A percentile compares a stretch with the other conserved stretches of the same genome.
Evolutionary conservation across 805 yeast genomes (phyloP).

Genomic region (Ogataea siamensis): DNA sequence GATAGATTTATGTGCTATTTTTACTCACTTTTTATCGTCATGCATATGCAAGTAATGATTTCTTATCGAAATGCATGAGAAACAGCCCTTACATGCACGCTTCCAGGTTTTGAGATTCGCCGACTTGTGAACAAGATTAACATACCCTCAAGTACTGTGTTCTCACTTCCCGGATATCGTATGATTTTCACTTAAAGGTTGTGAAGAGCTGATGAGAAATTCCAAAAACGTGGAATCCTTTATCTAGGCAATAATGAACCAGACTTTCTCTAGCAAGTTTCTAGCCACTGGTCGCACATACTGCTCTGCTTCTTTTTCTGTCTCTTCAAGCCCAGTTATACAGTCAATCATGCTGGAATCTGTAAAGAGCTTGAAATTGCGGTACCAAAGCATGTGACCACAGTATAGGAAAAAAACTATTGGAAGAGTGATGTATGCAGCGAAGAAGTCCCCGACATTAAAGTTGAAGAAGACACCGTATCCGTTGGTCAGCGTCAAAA

Average conservation of each 20-base stretch:
- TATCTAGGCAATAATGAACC: conserved; percentile 47
- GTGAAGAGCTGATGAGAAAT: too few relatives aligned
- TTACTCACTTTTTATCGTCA: too few relatives aligned
- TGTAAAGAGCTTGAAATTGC: conserved; percentile 43
- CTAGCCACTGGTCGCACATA: conserved; percentile 31
- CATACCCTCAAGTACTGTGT: too few relatives aligned
- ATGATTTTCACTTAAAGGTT: too few relatives aligned
- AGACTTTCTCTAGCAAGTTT: conserved; percentile 44
- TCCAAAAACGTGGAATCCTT: too few relatives aligned
- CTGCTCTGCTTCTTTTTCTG: conserved; percentile 50
- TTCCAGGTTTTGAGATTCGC: too few relatives aligned
- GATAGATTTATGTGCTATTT: too few relatives aligned
- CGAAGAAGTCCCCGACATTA: conserved; percentile 58
- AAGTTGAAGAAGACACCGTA: conserved; percentile 55
- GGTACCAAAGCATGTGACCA: conserved; percentile 53
- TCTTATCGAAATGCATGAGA: too few relatives aligned
- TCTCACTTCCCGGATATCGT: too few relatives aligned
- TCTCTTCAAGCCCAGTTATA: conserved; percentile 56
- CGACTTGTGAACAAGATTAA: too few relatives aligned
- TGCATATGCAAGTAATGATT: too few relatives aligned
- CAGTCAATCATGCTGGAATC: conserved; percentile 62
- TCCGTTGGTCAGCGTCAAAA: conserved; percentile 55
- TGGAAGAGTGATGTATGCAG: conserved; percentile 65
- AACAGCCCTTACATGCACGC: too few relatives aligned
- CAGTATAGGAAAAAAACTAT: conserved; percentile 49